Percentiles rank a stretch among this genome's conserved stretches.
phyloP scores from a whole-genome alignment of 371 early-diverging fungal species.

The Saksenaea oblongispora region DNA sequence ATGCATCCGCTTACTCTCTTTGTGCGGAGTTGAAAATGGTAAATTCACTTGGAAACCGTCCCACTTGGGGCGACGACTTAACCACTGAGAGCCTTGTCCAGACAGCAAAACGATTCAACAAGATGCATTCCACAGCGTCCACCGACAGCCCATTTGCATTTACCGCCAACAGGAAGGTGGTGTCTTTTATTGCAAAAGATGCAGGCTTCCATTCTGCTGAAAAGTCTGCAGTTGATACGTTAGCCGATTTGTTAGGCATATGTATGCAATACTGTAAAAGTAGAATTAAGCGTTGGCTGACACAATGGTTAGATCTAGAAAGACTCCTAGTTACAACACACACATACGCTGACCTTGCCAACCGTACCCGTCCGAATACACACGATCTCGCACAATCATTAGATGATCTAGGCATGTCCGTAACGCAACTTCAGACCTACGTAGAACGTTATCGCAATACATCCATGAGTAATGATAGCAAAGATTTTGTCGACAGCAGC shows the following conservation, averaged over 20 bases:
- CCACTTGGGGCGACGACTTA: too few species aligned
- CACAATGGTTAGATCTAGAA: constrained; percentile 45
- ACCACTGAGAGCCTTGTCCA: too few species aligned
- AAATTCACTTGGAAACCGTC: too few species aligned
- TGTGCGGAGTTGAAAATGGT: too few species aligned
- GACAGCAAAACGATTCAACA: background rate
- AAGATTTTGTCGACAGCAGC: constrained; percentile 21
- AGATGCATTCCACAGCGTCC: background rate
- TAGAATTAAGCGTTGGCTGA: background rate
- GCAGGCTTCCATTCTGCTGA: constrained; percentile 55
- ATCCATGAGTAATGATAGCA: constrained; percentile 21
- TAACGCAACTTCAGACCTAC: constrained; percentile 35
- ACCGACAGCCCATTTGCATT: background rate
- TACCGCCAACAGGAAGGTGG: constrained; percentile 16
- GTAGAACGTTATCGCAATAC: constrained; percentile 12
- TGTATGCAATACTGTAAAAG: constrained; percentile 34
- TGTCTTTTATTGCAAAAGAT: constrained; percentile 36
- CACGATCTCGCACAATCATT: constrained; percentile 55
- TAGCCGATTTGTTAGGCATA: constrained; percentile 43
- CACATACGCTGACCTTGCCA: constrained; percentile 54
- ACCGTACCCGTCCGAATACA: constrained; percentile 53
- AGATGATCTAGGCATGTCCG: constrained; percentile 32
- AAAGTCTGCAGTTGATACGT: constrained; percentile 42
- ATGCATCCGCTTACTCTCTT: too few species aligned
- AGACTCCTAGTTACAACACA: constrained; percentile 48